Evolutionary conservation across 257 asterid genomes (phyloP).

Genomic region (Rauvolfia tetraphylla): DNA sequence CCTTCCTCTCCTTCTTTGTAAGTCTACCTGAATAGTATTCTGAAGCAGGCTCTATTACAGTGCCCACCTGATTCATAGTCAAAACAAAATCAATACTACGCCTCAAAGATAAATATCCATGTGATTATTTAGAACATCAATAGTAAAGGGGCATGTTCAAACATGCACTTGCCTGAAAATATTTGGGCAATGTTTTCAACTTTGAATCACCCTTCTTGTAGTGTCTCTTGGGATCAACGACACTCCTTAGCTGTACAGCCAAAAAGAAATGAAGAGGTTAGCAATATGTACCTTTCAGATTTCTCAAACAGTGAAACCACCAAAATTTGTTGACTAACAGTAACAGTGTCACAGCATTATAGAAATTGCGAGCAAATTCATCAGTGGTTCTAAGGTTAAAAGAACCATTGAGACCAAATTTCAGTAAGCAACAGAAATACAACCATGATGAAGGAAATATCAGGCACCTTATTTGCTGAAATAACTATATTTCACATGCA

Average conservation of each 20-base stretch:
- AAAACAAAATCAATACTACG: constrained; percentile 9
- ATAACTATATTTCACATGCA: not conserved
- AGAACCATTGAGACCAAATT: not conserved
- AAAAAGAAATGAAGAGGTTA: constrained; percentile 3
- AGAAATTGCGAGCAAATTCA: not conserved
- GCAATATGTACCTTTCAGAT: not conserved
- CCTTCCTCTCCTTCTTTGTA: constrained; percentile 85
- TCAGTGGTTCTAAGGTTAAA: not conserved
- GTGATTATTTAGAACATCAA: constrained; percentile 1
- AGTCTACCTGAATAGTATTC: constrained; percentile 77
- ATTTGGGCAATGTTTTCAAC: constrained; percentile 76
- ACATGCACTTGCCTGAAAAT: constrained; percentile 66
- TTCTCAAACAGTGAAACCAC: not conserved
- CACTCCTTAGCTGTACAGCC: constrained; percentile 61
- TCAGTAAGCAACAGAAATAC: not conserved
- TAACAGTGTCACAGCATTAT: not conserved
- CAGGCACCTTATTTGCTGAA: not conserved
- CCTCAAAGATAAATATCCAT: not conserved
- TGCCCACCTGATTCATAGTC: constrained; percentile 66
- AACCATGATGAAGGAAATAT: not conserved
- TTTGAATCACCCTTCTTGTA: constrained; percentile 72
- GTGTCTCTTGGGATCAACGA: constrained; percentile 78
- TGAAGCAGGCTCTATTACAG: constrained; percentile 69
- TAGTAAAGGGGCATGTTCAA: not conserved
- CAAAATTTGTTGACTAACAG: not conserved